Base-by-base conservation (phyloP, 331 rosid genomes). In the Malus hybrid region DNA sequence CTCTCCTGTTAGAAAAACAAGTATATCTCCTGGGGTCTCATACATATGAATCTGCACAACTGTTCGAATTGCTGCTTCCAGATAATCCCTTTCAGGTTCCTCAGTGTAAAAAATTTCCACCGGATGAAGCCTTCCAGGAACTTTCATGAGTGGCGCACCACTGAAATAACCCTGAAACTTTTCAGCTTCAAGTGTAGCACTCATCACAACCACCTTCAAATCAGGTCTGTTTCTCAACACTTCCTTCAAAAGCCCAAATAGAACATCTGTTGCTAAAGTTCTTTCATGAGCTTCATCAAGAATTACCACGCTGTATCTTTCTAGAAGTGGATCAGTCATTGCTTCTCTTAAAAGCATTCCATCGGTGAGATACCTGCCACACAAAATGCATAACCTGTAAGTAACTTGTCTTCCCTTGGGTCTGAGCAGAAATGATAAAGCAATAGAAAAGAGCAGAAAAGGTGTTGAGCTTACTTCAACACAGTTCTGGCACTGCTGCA, bases 271-370 rank as follows among this genome's bases (percentile, higher is more conserved):
- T 46, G 99, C 99, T 82, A 95, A 84, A 26, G 99, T 95, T 84
- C 98, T 90, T 84, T 95, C 98, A 13, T 95, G 99, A 5, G 98
- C 99, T 85, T 95, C 99, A 83, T 95, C 99, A 72, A 95, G 99
- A 77, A 95, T 81, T 62, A 95, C 87, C 32, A 92, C 97, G 63
- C 86, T 87, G 85, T 95, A 95, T 39, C 97, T 93, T 66, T 95
- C 94, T 82, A 95, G 84, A 5, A 95, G 96, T 16, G 99, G 99
- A 80, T 95, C 99, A 0, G 96, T 89, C 99, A 92, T 92, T 50
- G 99, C 98, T 81, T 95, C 99, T 87, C 97, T 88, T 79, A 95
- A 80, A 82, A 95, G 98, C 99, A 92, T 95, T 86, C 97, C 98
- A 83, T 95, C 99, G 1, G 99, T 95, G 36, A 92, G 85, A 82